Evolutionary conservation across 2,329 filamentous ascomycete genomes (phyloP).

Genomic region (Fusarium sp.): DNA sequence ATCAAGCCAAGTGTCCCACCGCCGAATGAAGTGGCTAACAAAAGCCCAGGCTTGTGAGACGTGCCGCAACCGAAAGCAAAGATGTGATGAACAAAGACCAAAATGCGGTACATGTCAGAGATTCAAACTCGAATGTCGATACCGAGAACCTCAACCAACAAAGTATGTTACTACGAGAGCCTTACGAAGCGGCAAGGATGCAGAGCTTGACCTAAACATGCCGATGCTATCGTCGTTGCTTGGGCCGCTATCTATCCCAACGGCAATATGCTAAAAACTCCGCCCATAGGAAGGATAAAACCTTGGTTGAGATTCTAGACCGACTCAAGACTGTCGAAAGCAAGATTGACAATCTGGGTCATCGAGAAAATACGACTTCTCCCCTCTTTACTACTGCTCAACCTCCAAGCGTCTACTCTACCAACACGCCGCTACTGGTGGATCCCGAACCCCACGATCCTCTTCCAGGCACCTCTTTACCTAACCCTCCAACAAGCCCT

Average conservation of each 20-base stretch:
- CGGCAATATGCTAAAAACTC: constrained; percentile 33
- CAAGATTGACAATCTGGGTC: constrained; percentile 63
- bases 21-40: constrained; percentile 20
- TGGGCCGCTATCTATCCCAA: constrained; percentile 6
- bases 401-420: constrained; percentile 35
- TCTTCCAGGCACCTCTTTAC: constrained; percentile 33
- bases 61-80: constrained; percentile 71
- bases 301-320: constrained; percentile 70
- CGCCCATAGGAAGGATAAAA: constrained; percentile 69
- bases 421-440: constrained; percentile 37
- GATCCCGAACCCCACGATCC: constrained; percentile 44
- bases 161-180: constrained; percentile 62
- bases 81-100: constrained; percentile 72
- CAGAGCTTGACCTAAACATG: constrained; percentile 11
- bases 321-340: constrained; percentile 65
- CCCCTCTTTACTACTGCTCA: constrained; percentile 39
- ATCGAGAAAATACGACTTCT: constrained; percentile 39
- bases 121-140: constrained; percentile 69
- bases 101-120: constrained; percentile 71
- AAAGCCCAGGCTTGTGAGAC: constrained; percentile 65
- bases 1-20: not conserved
- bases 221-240: constrained; percentile 15
- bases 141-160: constrained; percentile 70
- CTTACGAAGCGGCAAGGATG: constrained; percentile 17
- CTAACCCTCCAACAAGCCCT: constrained; percentile 36